Conservation (phyloP, 176 grass and related monocot species). For the Aegilops bicornis region DNA sequence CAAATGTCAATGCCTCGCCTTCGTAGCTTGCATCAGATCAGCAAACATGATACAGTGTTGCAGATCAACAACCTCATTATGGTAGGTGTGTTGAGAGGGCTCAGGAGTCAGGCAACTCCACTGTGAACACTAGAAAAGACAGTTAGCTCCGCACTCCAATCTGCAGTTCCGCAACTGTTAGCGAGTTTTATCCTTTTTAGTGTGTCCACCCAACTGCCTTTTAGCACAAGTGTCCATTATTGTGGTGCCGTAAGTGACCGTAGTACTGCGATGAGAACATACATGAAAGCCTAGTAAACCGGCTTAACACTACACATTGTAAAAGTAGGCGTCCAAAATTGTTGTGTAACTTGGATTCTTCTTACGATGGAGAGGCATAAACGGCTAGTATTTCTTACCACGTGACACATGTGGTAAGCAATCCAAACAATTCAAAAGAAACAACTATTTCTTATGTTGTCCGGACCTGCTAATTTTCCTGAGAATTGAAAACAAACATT, state of each 20-base stretch:
- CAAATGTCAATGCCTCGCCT: conserved; percentile 4
- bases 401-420: too few species aligned
- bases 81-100: background rate
- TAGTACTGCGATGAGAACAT: background rate
- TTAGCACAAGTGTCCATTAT: too few species aligned
- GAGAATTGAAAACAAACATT: too few species aligned
- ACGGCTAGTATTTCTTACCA: too few species aligned
- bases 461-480: too few species aligned
- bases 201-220: background rate
- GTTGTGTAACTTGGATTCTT: background rate
- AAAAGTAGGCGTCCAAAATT: background rate
- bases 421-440: too few species aligned
- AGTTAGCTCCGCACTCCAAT: background rate
- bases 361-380: background rate
- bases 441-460: too few species aligned
- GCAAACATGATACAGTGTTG: background rate
- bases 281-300: background rate
- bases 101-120: background rate
- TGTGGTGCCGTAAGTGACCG: background rate
- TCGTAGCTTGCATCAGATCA: conserved; percentile 15
- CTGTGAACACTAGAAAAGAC: background rate
- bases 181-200: background rate
- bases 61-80: conserved; percentile 35
- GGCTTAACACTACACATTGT: background rate
- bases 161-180: background rate